Evolutionary conservation across 2,329 filamentous ascomycete species (phyloP).

Genomic region (Aureobasidium mangrovei): DNA sequence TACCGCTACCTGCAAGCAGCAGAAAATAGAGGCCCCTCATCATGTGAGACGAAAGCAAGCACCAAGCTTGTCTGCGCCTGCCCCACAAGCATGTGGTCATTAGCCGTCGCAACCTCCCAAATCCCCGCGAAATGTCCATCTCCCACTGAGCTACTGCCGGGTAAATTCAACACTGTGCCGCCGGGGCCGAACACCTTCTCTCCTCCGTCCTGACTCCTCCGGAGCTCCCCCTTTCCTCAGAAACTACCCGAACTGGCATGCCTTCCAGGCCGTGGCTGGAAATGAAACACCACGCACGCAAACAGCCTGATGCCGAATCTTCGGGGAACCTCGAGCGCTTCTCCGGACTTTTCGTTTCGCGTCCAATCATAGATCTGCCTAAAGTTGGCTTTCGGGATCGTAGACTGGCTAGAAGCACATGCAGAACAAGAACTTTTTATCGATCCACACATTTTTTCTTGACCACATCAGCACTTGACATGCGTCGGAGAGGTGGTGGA

Average conservation of each 20-base stretch:
- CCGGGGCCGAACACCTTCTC: background rate
- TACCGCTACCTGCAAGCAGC: background rate
- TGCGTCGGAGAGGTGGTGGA: too few relatives aligned
- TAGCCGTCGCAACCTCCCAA: background rate
- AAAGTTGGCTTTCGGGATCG: too few relatives aligned
- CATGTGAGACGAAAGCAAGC: background rate
- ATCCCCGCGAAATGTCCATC: too few relatives aligned
- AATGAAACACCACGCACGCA: background rate
- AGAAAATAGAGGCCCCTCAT: slow-evolving; percentile 10
- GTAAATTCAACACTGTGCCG: too few relatives aligned
- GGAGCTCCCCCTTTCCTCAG: too few relatives aligned
- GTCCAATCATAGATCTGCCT: background rate
- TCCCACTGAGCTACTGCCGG: too few relatives aligned
- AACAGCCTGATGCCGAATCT: slow-evolving; percentile 5
- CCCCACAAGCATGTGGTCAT: slow-evolving; percentile 6
- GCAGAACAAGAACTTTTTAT: too few relatives aligned
- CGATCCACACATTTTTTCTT: too few relatives aligned
- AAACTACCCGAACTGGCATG: background rate
- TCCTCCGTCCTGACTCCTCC: background rate
- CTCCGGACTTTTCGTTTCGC: background rate
- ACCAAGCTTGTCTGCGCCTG: background rate
- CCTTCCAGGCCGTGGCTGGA: background rate
- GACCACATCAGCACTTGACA: too few relatives aligned
- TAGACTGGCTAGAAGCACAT: too few relatives aligned
- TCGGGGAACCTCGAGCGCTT: background rate